Conservation (phyloP, 1,284 basidiomycete species). For the Chalciporus piperatoides region DNA sequence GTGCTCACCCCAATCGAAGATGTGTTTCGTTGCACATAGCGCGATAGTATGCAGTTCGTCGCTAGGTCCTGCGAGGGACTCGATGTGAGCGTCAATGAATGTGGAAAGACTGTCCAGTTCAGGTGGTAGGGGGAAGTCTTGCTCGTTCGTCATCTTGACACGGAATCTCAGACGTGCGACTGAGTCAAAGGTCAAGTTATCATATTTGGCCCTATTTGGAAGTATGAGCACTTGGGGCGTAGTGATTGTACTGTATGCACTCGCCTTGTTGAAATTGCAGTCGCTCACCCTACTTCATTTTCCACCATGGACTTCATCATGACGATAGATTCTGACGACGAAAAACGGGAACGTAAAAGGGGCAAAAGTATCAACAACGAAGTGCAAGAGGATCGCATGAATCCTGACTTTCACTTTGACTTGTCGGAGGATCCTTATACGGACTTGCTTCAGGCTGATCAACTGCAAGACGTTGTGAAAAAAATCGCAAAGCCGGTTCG, state of each 20-base stretch:
- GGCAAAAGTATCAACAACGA: constrained; percentile 19
- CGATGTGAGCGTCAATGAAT: constrained; percentile 51
- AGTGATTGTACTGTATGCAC: too few species aligned
- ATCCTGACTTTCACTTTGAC: constrained; percentile 84
- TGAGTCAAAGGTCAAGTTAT: not conserved
- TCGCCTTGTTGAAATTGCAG: too few species aligned
- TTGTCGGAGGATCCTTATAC: constrained; percentile 65
- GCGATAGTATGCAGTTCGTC: constrained; percentile 56
- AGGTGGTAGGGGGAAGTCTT: constrained; percentile 29
- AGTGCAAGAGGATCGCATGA: constrained; percentile 61
- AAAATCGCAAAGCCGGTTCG: constrained; percentile 65
- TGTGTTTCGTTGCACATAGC: constrained; percentile 66
- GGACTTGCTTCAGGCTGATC: constrained; percentile 44
- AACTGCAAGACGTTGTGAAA: constrained; percentile 54
- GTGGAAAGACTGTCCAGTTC: constrained; percentile 49
- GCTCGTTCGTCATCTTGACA: constrained; percentile 18
- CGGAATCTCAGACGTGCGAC: not conserved
- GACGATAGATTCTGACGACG: constrained; percentile 79
- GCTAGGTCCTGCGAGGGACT: constrained; percentile 55
- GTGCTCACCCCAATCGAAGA: constrained; percentile 77
- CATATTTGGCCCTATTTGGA: constrained; percentile 26
- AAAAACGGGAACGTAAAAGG: constrained; percentile 37
- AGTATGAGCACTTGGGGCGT: not conserved
- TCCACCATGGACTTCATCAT: constrained; percentile 60
- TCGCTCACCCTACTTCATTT: too few species aligned